These are phyloP conservation scores for Flammula alnicola DNA, from an alignment of 1,284 basidiomycete genomes.

Conservation along the genomic window DNA sequence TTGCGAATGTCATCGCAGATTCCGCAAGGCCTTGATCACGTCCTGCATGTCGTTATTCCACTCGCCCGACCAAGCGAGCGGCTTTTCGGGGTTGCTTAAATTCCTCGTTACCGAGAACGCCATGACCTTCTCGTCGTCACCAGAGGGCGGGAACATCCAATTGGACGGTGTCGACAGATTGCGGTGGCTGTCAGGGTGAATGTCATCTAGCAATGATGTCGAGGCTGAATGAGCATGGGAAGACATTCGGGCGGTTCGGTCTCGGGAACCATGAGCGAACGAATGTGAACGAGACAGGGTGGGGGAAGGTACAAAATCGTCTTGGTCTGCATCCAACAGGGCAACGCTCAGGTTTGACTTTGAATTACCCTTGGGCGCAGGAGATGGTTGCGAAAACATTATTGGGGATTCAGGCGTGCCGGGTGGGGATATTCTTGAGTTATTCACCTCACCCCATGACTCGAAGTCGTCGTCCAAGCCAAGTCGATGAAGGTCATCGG, in stretches of 20 bases:
- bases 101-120: conserved; percentile 1
- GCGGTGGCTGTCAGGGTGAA: conserved; percentile 9
- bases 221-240: conserved; percentile 16
- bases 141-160: conserved; percentile 23
- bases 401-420: conserved; percentile 31
- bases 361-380: background rate
- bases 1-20: conserved; percentile 15
- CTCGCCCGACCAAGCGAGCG: conserved; percentile 32
- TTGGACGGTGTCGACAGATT: conserved; percentile 6
- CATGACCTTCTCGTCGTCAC: conserved; percentile 14
- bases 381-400: conserved; percentile 29
- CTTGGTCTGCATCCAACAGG: conserved; percentile 1
- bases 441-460: conserved; percentile 19
- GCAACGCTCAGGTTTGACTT: background rate
- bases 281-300: conserved; percentile 25
- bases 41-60: conserved; percentile 38
- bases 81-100: conserved; percentile 9
- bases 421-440: conserved; percentile 15
- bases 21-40: conserved; percentile 33
- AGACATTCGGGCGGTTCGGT: conserved; percentile 6
- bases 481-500: conserved; percentile 24
- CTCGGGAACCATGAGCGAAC: conserved; percentile 13
- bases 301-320: conserved; percentile 18
- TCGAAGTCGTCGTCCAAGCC: conserved; percentile 26
- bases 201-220: conserved; percentile 14